Percentiles rank a stretch among this genome's conserved stretches.
These are phyloP conservation scores for Penicillium aurantiogriseum DNA, from an alignment of 2,329 filamentous ascomycete species.

Conservation along the genomic window DNA sequence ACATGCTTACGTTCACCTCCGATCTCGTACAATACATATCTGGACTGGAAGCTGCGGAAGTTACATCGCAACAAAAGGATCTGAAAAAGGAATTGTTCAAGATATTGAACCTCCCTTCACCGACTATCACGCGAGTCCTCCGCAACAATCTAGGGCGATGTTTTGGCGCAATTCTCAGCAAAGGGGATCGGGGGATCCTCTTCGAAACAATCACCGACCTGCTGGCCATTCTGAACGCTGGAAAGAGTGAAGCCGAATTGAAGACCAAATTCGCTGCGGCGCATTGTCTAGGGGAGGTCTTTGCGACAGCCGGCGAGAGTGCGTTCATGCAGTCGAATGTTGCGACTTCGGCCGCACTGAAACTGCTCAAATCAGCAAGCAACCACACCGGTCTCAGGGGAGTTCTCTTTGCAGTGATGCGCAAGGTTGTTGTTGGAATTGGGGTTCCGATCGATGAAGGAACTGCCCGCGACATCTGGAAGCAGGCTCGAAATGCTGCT, in stretches of 20 bases:
- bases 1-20: slow-evolving; percentile 84
- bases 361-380: slow-evolving; percentile 74
- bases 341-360: slow-evolving; percentile 69
- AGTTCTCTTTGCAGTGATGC: slow-evolving; percentile 71
- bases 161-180: slow-evolving; percentile 75
- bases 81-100: slow-evolving; percentile 94
- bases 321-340: slow-evolving; percentile 79
- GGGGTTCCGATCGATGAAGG: slow-evolving; percentile 76
- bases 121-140: slow-evolving; percentile 81
- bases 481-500: slow-evolving; percentile 75
- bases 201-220: slow-evolving; percentile 95
- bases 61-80: slow-evolving; percentile 83
- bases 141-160: slow-evolving; percentile 85
- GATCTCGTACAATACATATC: slow-evolving; percentile 76
- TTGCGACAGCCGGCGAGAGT: slow-evolving; percentile 89
- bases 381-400: slow-evolving; percentile 80
- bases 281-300: slow-evolving; percentile 82
- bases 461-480: slow-evolving; percentile 88
- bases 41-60: slow-evolving; percentile 69
- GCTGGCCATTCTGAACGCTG: slow-evolving; percentile 66
- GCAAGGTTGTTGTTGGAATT: slow-evolving; percentile 74
- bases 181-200: slow-evolving; percentile 84
- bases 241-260: slow-evolving; percentile 76
- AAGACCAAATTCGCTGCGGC: slow-evolving; percentile 83
- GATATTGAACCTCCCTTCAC: slow-evolving; percentile 77